Conservation (phyloP, 139 green algal species). For the Chlamydomonas sphaeroides region DNA sequence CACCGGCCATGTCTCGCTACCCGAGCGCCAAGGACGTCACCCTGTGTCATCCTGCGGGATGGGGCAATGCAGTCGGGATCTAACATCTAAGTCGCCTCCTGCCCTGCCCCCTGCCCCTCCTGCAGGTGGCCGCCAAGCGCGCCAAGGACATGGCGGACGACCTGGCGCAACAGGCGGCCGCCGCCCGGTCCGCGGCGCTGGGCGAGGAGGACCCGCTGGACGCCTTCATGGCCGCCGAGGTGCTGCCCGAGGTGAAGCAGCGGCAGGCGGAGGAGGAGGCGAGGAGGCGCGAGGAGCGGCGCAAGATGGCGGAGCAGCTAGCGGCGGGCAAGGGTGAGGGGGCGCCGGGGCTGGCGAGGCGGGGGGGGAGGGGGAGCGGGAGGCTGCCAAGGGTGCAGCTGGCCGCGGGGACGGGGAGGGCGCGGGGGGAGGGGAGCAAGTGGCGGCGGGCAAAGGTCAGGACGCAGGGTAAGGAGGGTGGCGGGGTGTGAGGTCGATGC, state of each 20-base stretch:
- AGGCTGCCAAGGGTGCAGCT: too few relatives aligned
- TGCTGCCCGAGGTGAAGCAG: slow-evolving; percentile 67
- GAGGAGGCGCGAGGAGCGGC: slow-evolving; percentile 61
- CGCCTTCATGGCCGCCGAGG: slow-evolving; percentile 86
- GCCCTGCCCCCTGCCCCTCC: neutral
- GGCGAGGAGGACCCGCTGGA: slow-evolving; percentile 86
- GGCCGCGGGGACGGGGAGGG: too few relatives aligned
- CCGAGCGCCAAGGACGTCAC: too few relatives aligned
- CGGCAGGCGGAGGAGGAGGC: slow-evolving; percentile 66
- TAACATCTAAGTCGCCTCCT: too few relatives aligned
- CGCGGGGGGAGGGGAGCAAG: too few relatives aligned
- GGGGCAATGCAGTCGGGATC: too few relatives aligned
- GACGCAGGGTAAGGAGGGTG: too few relatives aligned
- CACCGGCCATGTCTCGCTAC: too few relatives aligned
- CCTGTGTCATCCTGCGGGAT: too few relatives aligned
- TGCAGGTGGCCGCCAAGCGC: slow-evolving; percentile 16
- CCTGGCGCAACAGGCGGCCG: neutral
- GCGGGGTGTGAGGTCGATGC: too few relatives aligned
- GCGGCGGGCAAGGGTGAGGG: slow-evolving; percentile 49
- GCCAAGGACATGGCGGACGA: slow-evolving; percentile 24
- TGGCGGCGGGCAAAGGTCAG: too few relatives aligned
- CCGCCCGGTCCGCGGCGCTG: slow-evolving; percentile 36
- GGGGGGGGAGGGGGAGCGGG: neutral
- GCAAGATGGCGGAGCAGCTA: slow-evolving; percentile 53
- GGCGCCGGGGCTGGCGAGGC: neutral